Evolutionary conservation across 2,329 filamentous ascomycete species (phyloP).

Genomic region (Aspergillus ochraceoroseus): DNA sequence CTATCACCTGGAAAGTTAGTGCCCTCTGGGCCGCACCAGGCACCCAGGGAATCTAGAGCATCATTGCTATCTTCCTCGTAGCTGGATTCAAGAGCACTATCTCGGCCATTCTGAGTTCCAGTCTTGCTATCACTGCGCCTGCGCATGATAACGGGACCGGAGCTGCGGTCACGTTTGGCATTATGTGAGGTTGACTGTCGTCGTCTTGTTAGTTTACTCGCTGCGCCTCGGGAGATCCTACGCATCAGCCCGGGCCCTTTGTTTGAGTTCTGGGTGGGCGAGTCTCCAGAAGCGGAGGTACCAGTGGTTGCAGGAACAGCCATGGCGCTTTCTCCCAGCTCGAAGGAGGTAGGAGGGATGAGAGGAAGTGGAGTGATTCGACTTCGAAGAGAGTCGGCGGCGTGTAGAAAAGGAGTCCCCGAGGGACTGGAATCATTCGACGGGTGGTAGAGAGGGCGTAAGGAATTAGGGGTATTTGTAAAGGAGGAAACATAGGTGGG

Average conservation of each 20-base stretch:
- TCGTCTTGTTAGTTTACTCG: slow-evolving; percentile 62
- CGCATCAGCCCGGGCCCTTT: slow-evolving; percentile 69
- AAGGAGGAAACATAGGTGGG: slow-evolving; percentile 31
- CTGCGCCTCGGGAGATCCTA: slow-evolving; percentile 75
- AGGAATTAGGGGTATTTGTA: slow-evolving; percentile 29
- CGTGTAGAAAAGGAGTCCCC: slow-evolving; percentile 33
- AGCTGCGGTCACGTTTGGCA: slow-evolving; percentile 76
- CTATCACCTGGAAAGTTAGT: slow-evolving; percentile 39
- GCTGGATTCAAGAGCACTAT: slow-evolving; percentile 43
- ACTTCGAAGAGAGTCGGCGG: slow-evolving; percentile 33
- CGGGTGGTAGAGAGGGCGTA: slow-evolving; percentile 25
- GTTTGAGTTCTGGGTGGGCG: slow-evolving; percentile 46
- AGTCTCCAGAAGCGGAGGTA: slow-evolving; percentile 56
- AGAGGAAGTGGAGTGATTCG: slow-evolving; percentile 27
- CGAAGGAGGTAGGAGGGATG: slow-evolving; percentile 52
- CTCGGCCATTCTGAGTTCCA: slow-evolving; percentile 53
- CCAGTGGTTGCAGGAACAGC: slow-evolving; percentile 40
- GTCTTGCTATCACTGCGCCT: slow-evolving; percentile 85
- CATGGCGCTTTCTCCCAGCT: slow-evolving; percentile 69
- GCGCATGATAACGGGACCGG: slow-evolving; percentile 81
- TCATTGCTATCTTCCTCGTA: slow-evolving; percentile 43
- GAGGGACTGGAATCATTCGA: slow-evolving; percentile 36
- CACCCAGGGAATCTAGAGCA: slow-evolving; percentile 42
- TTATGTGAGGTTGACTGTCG: slow-evolving; percentile 72
- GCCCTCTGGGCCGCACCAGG: slow-evolving; percentile 41